Percentiles rank a stretch among this genome's conserved stretches.
These are phyloP conservation scores for Neurospora sp. DNA, from an alignment of 495 filamentous ascomycete genomes.

Conservation along the genomic window DNA sequence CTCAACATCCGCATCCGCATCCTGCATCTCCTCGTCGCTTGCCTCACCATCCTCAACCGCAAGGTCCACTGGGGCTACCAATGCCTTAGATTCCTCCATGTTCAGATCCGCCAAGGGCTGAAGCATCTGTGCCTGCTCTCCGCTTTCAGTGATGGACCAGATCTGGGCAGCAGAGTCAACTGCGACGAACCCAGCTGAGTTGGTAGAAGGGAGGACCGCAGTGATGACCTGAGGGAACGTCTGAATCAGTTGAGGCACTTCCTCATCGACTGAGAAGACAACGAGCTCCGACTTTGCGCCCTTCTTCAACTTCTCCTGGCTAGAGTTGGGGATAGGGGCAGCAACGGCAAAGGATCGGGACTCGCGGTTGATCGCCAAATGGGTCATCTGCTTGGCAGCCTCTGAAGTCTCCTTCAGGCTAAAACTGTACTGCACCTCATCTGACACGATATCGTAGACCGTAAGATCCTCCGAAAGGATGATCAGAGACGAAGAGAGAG, in stretches of 20 bases:
- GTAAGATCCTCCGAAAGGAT: conserved; percentile 50
- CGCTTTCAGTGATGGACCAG: conserved; percentile 41
- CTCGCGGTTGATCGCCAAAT: conserved; percentile 49
- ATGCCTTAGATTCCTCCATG: conserved; percentile 24
- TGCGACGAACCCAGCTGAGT: conserved; percentile 49
- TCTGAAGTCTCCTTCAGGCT: conserved; percentile 19
- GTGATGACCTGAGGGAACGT: conserved; percentile 40
- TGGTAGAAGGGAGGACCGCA: conserved; percentile 40
- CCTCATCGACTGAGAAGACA: conserved; percentile 42
- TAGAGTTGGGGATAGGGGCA: conserved; percentile 27
- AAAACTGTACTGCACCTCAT: conserved; percentile 45
- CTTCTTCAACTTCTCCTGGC: conserved; percentile 15
- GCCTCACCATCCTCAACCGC: conserved; percentile 38
- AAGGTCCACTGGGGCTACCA: conserved; percentile 10
- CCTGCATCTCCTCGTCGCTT: conserved; percentile 33
- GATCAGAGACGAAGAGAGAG: conserved; percentile 52
- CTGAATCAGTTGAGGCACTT: conserved; percentile 38
- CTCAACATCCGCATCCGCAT: conserved; percentile 20
- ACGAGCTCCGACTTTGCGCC: conserved; percentile 37
- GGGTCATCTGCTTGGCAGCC: conserved; percentile 34
- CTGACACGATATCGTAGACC: conserved; percentile 58
- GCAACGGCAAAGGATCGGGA: conserved; percentile 50
- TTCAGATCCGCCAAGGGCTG: conserved; percentile 38
- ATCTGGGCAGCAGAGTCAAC: conserved; percentile 50
- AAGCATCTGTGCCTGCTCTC: conserved; percentile 36